Evolutionary conservation across 1,139 yeast genomes (phyloP).

Genomic region (Taphrina confusa): DNA sequence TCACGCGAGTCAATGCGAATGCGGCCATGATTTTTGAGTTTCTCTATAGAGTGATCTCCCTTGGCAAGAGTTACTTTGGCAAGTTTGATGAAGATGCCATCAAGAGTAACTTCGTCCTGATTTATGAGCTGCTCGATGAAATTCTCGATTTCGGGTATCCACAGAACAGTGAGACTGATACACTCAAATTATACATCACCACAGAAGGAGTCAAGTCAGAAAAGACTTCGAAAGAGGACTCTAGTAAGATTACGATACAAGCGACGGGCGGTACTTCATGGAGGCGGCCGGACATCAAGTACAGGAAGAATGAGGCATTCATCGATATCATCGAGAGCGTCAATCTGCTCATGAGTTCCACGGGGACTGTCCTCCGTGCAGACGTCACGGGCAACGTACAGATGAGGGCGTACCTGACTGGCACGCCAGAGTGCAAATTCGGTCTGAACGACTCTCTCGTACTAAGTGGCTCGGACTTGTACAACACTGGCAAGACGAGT

Average conservation of each 20-base stretch:
- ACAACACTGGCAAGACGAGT: slow-evolving; percentile 34
- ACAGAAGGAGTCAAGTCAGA: slow-evolving; percentile 45
- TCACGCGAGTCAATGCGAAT: slow-evolving; percentile 84
- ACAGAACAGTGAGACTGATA: slow-evolving; percentile 61
- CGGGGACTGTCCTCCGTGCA: slow-evolving; percentile 61
- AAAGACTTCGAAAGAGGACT: slow-evolving; percentile 38
- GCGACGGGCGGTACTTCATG: slow-evolving; percentile 59
- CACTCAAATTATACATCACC: slow-evolving; percentile 50
- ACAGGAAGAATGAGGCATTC: slow-evolving; percentile 78
- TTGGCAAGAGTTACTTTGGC: slow-evolving; percentile 48
- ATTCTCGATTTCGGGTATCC: slow-evolving; percentile 82
- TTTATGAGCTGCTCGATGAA: slow-evolving; percentile 75
- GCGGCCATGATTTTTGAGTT: slow-evolving; percentile 80
- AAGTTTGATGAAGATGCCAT: slow-evolving; percentile 53
- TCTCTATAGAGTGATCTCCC: slow-evolving; percentile 60
- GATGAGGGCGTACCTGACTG: slow-evolving; percentile 72
- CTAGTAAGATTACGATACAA: slow-evolving; percentile 48
- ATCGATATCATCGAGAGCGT: slow-evolving; percentile 76
- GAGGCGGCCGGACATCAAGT: slow-evolving; percentile 72
- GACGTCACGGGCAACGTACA: slow-evolving; percentile 76
- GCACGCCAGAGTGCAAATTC: slow-evolving; percentile 71
- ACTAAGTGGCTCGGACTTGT: slow-evolving; percentile 40
- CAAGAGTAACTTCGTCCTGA: slow-evolving; percentile 62
- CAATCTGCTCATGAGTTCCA: slow-evolving; percentile 59
- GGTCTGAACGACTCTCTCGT: slow-evolving; percentile 57